phyloP scores from a whole-genome alignment of 2,329 filamentous ascomycete species.

The Diaporthe citrichinensis region DNA sequence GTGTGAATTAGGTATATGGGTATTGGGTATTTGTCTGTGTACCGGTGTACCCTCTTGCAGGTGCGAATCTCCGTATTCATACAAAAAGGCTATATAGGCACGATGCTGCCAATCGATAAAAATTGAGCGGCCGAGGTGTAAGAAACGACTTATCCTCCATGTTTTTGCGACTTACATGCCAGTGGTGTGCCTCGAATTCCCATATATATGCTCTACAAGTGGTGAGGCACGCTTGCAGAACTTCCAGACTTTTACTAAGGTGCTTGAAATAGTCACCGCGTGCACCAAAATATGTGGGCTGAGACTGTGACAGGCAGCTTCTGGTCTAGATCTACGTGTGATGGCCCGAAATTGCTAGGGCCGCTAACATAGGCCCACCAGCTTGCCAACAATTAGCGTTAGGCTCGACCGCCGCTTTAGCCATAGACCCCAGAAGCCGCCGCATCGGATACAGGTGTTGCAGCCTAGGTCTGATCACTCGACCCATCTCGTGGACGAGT shows the following conservation, averaged over 20 bases:
- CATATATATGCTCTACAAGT: neutral
- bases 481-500: neutral
- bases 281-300: neutral
- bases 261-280: neutral
- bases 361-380: neutral
- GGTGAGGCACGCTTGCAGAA: neutral
- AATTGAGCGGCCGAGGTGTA: too few relatives aligned
- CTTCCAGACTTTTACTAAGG: neutral
- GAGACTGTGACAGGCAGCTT: neutral
- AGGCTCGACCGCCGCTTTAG: neutral
- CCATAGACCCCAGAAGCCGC: neutral
- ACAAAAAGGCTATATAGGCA: too few relatives aligned
- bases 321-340: neutral
- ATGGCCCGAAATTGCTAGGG: neutral
- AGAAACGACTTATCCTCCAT: neutral
- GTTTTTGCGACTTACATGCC: neutral
- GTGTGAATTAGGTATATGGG: too few relatives aligned
- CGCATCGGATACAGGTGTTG: neutral
- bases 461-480: conserved; percentile 12
- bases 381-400: neutral
- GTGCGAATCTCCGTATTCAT: too few relatives aligned
- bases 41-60: too few relatives aligned
- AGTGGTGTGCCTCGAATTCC: neutral
- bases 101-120: neutral
- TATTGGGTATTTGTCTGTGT: too few relatives aligned